Evolutionary conservation across 1,284 basidiomycete species (phyloP), one percentile per base, ranked within the genome.

Genomic region (Ustilago hordei): DNA sequence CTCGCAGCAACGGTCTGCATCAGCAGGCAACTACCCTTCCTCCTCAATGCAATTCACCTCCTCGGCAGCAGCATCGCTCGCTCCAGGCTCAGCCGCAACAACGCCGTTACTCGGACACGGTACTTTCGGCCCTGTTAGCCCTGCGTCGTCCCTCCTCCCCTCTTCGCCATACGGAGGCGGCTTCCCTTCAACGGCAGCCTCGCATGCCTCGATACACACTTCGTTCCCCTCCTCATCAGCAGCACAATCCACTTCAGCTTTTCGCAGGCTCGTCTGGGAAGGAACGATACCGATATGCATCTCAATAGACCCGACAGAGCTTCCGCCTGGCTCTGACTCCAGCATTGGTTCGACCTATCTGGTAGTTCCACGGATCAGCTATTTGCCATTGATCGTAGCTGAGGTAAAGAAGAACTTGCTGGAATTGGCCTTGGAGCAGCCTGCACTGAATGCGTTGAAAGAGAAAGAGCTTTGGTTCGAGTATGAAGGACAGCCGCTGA

Each of bases 401-500:
- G 74, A 78, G 4, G 61, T 84, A 35, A 75, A 67, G 43, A 66
- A 64, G 66, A 70, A 76, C 31, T 60, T 84, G 34, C 55, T 84
- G 19, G 76, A 75, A 12, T 54, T 79, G 28, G 72, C 76, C 0
- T 56, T 81, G n/a, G 78, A 79, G 31, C 69, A 64, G 28, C 55
- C 70, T 4, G 59, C 68, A 19, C 60, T 78, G 34, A 56, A 43
- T 8, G 50, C 36, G 17, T 32, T 78, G 8, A 74, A 75, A 52
- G 81, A 82, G 12, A 67, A 74, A 52, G 72, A 81, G 12, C 53
- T 75, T n/a, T 83, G 79, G 79, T 79, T 83, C 72, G 75, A 78
- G 48, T 79, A 71, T 50, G 72, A 76, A n/a, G 77, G 79, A 1
- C 64, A 71, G 31, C 81, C 82, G 39, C 73, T 83, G 4, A 31